Evolutionary conservation across 73 alveolate species (phyloP).

Genomic region (Halteria grandinella): DNA sequence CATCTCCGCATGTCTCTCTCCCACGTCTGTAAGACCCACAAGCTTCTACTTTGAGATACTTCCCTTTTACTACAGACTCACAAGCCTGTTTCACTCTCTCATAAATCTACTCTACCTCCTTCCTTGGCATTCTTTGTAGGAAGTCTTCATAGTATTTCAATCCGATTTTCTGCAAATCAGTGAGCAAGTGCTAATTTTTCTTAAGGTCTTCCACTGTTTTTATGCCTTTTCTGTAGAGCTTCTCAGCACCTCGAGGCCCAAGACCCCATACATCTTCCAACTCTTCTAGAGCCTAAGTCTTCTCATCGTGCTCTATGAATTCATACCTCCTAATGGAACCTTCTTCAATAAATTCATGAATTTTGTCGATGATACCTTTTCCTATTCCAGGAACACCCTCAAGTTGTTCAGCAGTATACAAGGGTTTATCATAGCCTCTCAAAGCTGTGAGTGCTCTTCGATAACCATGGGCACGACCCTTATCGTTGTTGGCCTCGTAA

Average conservation of each 20-base stretch:
- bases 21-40: conserved; percentile 97
- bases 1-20: conserved; percentile 94
- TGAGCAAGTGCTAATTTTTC: conserved; percentile 72
- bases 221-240: conserved; percentile 87
- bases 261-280: conserved; percentile 94
- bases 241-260: conserved; percentile 90
- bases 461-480: conserved; percentile 82
- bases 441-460: conserved; percentile 72
- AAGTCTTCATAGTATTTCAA: conserved; percentile 90
- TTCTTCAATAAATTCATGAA: conserved; percentile 88
- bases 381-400: conserved; percentile 79
- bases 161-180: conserved; percentile 82
- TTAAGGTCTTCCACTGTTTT: conserved; percentile 81
- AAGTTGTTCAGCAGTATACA: conserved; percentile 69
- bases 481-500: conserved; percentile 72
- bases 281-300: conserved; percentile 71
- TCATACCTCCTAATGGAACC: conserved; percentile 86
- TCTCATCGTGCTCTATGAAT: conserved; percentile 78
- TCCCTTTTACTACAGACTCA: conserved; percentile 59
- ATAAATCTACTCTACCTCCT: conserved; percentile 83
- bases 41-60: conserved; percentile 68
- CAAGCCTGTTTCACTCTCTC: conserved; percentile 75
- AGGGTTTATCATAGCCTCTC: conserved; percentile 62
- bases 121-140: conserved; percentile 88
- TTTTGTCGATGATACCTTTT: conserved; percentile 84